A percentile compares a stretch with the other conserved stretches of the same genome.
phyloP scores from a whole-genome alignment of 2,329 filamentous ascomycete species.

The Sporothrix brasiliensis region DNA sequence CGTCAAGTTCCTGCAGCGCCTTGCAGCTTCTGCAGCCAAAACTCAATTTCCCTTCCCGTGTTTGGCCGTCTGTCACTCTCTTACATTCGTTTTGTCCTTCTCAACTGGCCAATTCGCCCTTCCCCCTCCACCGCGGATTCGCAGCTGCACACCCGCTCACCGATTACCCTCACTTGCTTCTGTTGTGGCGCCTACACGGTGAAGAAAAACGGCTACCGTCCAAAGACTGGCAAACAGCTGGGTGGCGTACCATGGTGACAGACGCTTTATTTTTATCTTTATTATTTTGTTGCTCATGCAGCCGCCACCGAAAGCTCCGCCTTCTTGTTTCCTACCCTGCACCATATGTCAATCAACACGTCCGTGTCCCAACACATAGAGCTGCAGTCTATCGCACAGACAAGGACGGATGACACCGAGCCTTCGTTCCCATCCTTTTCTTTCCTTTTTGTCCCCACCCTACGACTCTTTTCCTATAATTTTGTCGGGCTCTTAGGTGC shows the following conservation, averaged over 20 bases:
- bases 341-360: conserved; percentile 16
- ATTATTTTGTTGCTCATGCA: neutral
- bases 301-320: neutral
- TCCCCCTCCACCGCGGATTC: neutral
- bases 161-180: conserved; percentile 5
- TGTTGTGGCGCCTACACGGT: conserved; percentile 15
- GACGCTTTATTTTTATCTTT: neutral
- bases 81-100: too few species aligned
- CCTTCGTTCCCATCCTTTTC: conserved; percentile 1
- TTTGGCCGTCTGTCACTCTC: conserved; percentile 1
- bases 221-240: neutral
- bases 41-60: conserved; percentile 18
- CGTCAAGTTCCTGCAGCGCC: conserved; percentile 5
- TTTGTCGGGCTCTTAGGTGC: neutral
- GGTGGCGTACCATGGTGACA: neutral
- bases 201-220: neutral
- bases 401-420: neutral
- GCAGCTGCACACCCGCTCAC: conserved; percentile 12
- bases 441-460: neutral
- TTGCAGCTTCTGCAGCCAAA: conserved; percentile 24
- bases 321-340: neutral
- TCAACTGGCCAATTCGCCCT: neutral
- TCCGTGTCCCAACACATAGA: conserved; percentile 17
- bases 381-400: conserved; percentile 7
- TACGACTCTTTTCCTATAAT: neutral